Evolutionary conservation across 1,284 basidiomycete species (phyloP).

Genomic region (Ustilago sp.): DNA sequence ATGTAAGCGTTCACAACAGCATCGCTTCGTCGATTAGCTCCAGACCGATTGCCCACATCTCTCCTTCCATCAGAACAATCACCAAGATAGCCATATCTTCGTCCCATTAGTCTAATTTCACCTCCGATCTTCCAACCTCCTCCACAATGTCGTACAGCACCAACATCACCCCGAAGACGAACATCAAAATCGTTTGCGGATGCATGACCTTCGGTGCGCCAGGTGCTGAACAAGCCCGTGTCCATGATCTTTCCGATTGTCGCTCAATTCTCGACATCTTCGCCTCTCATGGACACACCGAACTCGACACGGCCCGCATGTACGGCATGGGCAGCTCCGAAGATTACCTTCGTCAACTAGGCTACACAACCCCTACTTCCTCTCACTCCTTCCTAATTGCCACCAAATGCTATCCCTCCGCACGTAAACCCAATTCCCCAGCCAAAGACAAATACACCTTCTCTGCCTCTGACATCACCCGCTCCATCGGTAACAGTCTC

Average conservation of each 20-base stretch:
- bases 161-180: slow-evolving; percentile 72
- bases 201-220: slow-evolving; percentile 72
- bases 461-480: slow-evolving; percentile 70
- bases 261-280: slow-evolving; percentile 75
- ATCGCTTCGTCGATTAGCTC: background rate
- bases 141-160: slow-evolving; percentile 14
- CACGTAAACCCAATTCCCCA: slow-evolving; percentile 30
- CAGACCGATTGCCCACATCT: background rate
- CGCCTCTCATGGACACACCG: slow-evolving; percentile 74
- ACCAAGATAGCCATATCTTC: no score
- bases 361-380: slow-evolving; percentile 19
- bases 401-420: slow-evolving; percentile 69
- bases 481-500: slow-evolving; percentile 61
- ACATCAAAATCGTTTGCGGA: slow-evolving; percentile 68
- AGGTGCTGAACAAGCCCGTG: slow-evolving; percentile 72
- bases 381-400: slow-evolving; percentile 50
- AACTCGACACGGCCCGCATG: slow-evolving; percentile 74
- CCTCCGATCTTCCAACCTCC: background rate
- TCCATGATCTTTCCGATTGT: slow-evolving; percentile 74
- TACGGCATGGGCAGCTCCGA: slow-evolving; percentile 69
- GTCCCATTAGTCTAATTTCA: background rate
- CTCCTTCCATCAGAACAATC: no score
- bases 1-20: background rate
- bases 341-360: slow-evolving; percentile 46
- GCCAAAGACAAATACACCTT: slow-evolving; percentile 45